phyloP scores from a whole-genome alignment of 495 filamentous ascomycete species.

The Sporormia fimetaria region DNA sequence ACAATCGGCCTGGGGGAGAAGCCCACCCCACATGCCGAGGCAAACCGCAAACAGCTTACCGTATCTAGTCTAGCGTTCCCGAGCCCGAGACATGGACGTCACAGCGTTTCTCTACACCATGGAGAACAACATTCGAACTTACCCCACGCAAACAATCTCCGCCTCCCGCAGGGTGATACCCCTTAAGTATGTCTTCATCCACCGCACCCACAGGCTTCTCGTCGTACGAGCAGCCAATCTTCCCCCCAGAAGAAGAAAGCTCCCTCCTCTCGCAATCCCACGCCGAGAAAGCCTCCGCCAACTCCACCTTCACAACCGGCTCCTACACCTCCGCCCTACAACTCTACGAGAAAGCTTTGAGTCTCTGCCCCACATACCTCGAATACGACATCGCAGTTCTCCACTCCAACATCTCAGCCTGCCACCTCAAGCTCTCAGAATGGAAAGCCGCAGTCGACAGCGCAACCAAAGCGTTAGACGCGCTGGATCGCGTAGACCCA shows the following conservation, averaged over 20 bases:
- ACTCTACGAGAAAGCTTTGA: slow-evolving; percentile 74
- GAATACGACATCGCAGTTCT: slow-evolving; percentile 84
- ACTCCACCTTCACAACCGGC: slow-evolving; percentile 57
- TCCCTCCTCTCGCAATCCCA: slow-evolving; percentile 60
- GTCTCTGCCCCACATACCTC: slow-evolving; percentile 74
- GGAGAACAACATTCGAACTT: background rate
- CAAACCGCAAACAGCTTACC: no score
- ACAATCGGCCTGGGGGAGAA: no score
- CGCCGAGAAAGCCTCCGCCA: slow-evolving; percentile 64
- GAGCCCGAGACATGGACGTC: no score
- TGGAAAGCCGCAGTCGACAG: slow-evolving; percentile 73
- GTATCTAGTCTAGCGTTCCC: no score
- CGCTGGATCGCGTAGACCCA: slow-evolving; percentile 50
- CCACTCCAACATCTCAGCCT: slow-evolving; percentile 80
- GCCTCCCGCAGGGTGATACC: no score
- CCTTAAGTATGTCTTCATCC: no score
- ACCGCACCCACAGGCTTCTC: no score
- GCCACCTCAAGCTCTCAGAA: slow-evolving; percentile 72
- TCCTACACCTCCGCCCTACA: slow-evolving; percentile 78
- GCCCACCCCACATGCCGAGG: no score
- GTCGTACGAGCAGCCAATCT: no score
- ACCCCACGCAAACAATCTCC: background rate
- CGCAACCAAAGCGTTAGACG: slow-evolving; percentile 62
- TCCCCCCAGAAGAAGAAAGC: slow-evolving; percentile 72
- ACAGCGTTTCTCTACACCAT: no score